Percentiles rank a stretch among this genome's conserved stretches.
phyloP scores from a whole-genome alignment of 139 green algal species.

The Pseudopediastrum boryanum region DNA sequence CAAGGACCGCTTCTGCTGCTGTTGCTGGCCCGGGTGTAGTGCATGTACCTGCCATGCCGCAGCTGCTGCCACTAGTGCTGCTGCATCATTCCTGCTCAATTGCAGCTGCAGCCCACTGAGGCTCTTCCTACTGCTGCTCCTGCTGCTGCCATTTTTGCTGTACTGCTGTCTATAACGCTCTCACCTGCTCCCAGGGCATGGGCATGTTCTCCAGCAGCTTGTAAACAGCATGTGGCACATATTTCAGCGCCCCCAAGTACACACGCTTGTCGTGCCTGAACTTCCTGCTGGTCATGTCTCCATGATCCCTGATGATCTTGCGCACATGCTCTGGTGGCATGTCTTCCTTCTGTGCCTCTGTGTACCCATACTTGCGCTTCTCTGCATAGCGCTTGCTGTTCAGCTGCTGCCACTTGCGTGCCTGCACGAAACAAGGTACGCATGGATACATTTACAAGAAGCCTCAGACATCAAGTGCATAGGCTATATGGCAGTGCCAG shows the following conservation, averaged over 20 bases:
- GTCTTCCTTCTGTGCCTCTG: slow-evolving; percentile 94
- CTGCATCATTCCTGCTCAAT: too few relatives aligned
- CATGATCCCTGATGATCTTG: slow-evolving; percentile 93
- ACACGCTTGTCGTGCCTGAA: slow-evolving; percentile 99
- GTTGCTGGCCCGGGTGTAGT: too few relatives aligned
- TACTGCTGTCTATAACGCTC: background rate
- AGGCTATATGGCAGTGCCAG: too few relatives aligned
- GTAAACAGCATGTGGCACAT: slow-evolving; percentile 98
- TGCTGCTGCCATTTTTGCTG: background rate
- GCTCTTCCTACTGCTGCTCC: background rate
- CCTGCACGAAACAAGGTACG: slow-evolving; percentile 57
- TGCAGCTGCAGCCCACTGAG: too few relatives aligned
- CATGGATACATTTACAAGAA: background rate
- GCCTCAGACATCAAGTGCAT: too few relatives aligned
- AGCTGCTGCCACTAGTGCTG: too few relatives aligned
- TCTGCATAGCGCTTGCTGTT: slow-evolving; percentile 92
- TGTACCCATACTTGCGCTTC: slow-evolving; percentile 92
- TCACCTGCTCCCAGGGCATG: slow-evolving; percentile 98
- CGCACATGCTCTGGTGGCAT: slow-evolving; percentile 99
- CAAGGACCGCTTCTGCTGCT: too few relatives aligned
- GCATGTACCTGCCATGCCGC: too few relatives aligned
- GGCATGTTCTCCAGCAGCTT: slow-evolving; percentile 99
- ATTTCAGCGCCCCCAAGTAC: slow-evolving; percentile 99
- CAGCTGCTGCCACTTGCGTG: slow-evolving; percentile 94
- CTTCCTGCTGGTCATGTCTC: slow-evolving; percentile 97